These are phyloP conservation scores for Primulina eburnea DNA, from an alignment of 257 asterid species.

Conservation along the genomic window DNA sequence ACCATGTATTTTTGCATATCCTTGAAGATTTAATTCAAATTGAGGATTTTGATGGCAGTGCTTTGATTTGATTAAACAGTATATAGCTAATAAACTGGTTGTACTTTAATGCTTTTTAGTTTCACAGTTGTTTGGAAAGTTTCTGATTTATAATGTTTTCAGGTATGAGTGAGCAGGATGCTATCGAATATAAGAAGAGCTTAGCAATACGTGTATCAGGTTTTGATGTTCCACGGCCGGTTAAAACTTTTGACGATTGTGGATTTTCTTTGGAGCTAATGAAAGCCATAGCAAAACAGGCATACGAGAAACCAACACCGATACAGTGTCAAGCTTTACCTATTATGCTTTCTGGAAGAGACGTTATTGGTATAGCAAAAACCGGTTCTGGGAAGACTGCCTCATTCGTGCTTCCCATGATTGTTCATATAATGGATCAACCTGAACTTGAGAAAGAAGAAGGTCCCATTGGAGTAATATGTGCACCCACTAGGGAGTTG, in stretches of 20 bases:
- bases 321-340: constrained; percentile 98
- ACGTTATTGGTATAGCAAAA: constrained; percentile 90
- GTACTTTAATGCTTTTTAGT: neutral
- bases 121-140: constrained; percentile 6
- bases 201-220: constrained; percentile 91
- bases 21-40: neutral
- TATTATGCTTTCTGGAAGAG: constrained; percentile 92
- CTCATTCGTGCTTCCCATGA: constrained; percentile 92
- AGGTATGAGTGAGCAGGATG: constrained; percentile 86
- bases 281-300: constrained; percentile 90
- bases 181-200: constrained; percentile 63
- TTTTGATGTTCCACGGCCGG: constrained; percentile 86
- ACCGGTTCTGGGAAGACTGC: constrained; percentile 99
- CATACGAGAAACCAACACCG: constrained; percentile 87
- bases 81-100: neutral
- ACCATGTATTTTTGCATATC: neutral
- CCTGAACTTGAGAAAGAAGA: constrained; percentile 89
- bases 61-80: neutral
- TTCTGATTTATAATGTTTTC: constrained; percentile 26
- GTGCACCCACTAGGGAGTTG: constrained; percentile 98
- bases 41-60: neutral
- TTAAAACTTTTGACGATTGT: constrained; percentile 80
- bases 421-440: constrained; percentile 95
- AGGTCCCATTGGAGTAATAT: constrained; percentile 95
- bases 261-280: constrained; percentile 80